Base-by-base conservation (phyloP, 164 flowering plant genomes). In the Macadamia tetraphylla region DNA sequence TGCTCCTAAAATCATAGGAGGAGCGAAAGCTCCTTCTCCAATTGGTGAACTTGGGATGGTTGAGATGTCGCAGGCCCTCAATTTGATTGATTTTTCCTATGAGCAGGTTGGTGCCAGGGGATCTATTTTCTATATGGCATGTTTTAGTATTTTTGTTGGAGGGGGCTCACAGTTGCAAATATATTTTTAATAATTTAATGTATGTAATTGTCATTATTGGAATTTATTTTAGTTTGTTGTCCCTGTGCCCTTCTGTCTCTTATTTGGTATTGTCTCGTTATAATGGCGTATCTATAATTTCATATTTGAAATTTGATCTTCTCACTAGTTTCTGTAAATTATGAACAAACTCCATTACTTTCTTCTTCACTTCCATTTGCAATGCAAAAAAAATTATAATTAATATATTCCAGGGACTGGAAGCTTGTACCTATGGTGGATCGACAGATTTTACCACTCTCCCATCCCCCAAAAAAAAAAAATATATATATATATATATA, bases 11-110 rank as follows among this genome's bases (percentile, higher is more conserved):
- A 92, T 94, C 62, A 92, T 94, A 71, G 98, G 99, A 2, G 98
- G 99, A 64, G 84, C 69, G 66, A 80, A 80, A 67, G 99, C 99
- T 15, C 99, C 99, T 57, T 67, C 99, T 76, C 98, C 97, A 11
- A 91, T 94, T 64, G 96, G 91, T 71, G 99, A 92, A 64, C 94
- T 94, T 69, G 97, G 99, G 73, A 92, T 90, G 98, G 94, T 92
- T 79, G 96, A 94, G 81, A 92, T 92, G 98, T 67, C 98, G 13
- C 98, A 94, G 76, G 98, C 99, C 29, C 75, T 94, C 61, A 76
- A 90, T 67, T 71, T 94, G 58, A 81, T 77, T 65, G 98, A 94
- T 76, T 87, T 89, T 60, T 74, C 78, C 60, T 92, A 83, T 76
- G 98, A 94, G 83, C 92, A 92, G 98, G 98, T 90, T 79, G 63